A percentile compares a stretch with the other conserved stretches of the same genome.
Conservation (phyloP, 352 stramenopile species). For the Pythium rhizo-oryzae region DNA sequence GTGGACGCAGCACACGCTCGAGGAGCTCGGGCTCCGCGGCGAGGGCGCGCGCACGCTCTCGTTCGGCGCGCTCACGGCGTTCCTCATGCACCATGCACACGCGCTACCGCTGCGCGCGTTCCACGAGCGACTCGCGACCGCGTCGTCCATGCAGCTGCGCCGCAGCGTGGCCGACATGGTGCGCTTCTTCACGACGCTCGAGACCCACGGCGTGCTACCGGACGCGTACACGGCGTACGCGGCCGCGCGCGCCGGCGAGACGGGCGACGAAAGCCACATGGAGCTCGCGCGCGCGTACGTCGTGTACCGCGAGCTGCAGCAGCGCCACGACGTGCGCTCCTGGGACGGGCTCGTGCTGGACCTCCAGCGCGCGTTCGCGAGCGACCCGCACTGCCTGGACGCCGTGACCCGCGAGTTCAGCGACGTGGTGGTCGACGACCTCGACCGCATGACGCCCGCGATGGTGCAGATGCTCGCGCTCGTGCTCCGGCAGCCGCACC, state of each 20-base stretch:
- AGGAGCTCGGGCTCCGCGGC: constrained; percentile 51
- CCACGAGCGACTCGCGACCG: constrained; percentile 43
- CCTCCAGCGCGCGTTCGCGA: constrained; percentile 30
- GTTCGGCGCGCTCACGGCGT: constrained; percentile 44
- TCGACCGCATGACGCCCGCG: constrained; percentile 66
- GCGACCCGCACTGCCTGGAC: constrained; percentile 19
- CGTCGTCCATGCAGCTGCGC: constrained; percentile 48
- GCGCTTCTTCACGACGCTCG: constrained; percentile 71
- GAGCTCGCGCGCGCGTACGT: constrained; percentile 56
- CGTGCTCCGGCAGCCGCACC: constrained; percentile 37
- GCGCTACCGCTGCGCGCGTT: constrained; percentile 44
- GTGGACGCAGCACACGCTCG: constrained; percentile 68
- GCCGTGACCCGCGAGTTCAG: constrained; percentile 44
- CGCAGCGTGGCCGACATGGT: constrained; percentile 61
- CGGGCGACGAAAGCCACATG: constrained; percentile 12
- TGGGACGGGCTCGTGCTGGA: constrained; percentile 75
- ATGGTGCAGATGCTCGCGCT: constrained; percentile 56
- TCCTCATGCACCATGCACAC: constrained; percentile 56
- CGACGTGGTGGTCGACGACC: constrained; percentile 71
- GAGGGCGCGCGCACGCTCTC: constrained; percentile 47
- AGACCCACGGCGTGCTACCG: constrained; percentile 53
- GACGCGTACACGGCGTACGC: constrained; percentile 43
- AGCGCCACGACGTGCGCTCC: constrained; percentile 55
- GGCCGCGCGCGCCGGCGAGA: constrained; percentile 14
- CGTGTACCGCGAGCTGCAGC: constrained; percentile 55